Conservation (phyloP, 768 basidiomycete genomes). For the Pleurotus salmoneostramineus region DNA sequence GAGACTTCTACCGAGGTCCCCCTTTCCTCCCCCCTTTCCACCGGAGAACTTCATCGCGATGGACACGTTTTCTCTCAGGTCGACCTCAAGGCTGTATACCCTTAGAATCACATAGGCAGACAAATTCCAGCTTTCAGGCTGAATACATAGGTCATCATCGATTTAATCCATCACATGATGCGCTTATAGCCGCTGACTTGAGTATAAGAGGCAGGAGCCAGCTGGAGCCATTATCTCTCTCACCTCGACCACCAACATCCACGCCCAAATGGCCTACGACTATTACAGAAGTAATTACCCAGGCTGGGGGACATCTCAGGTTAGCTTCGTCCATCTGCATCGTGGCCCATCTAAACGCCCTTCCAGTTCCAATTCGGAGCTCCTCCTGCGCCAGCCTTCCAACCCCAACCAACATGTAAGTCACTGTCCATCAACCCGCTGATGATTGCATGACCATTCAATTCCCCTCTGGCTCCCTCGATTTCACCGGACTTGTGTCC, state of each 20-base stretch:
- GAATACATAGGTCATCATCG: too few species aligned
- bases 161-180: slow-evolving; percentile 1
- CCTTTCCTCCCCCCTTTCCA: background rate
- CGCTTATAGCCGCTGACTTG: slow-evolving; percentile 10
- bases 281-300: slow-evolving; percentile 24
- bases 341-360: slow-evolving; percentile 7
- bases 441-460: slow-evolving; percentile 15
- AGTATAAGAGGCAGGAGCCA: slow-evolving; percentile 4
- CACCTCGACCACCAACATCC: slow-evolving; percentile 11
- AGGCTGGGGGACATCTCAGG: slow-evolving; percentile 32
- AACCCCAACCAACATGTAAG: slow-evolving; percentile 53
- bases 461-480: background rate
- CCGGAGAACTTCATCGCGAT: background rate
- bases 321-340: slow-evolving; percentile 19
- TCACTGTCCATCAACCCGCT: slow-evolving; percentile 13
- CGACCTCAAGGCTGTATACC: background rate
- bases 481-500: background rate
- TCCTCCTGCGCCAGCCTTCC: slow-evolving; percentile 34
- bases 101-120: too few species aligned
- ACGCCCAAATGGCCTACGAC: slow-evolving; percentile 19
- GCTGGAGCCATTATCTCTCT: slow-evolving; percentile 7
- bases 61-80: background rate
- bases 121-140: too few species aligned
- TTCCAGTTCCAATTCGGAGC: slow-evolving; percentile 38
- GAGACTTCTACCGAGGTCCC: background rate